Evolutionary conservation across 768 basidiomycete species (phyloP), one percentile per base, ranked within the genome.

Genomic region (Psilocybe cyanescens): DNA sequence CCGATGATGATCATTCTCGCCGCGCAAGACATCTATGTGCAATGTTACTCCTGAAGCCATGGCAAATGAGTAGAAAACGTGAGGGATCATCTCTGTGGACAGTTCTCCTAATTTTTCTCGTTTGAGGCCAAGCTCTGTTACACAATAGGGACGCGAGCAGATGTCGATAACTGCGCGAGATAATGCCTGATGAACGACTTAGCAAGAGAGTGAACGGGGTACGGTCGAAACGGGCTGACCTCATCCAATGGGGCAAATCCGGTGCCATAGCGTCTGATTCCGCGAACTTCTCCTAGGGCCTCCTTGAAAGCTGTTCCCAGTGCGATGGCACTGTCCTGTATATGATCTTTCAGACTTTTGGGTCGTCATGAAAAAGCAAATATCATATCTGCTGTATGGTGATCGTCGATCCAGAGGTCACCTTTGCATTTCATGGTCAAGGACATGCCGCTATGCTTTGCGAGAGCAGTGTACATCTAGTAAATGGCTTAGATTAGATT

Each of bases 1-100:
- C 97, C 92, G 88, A 76, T 99, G 97, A 74, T 99, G 97, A 71
- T 99, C 97, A 76, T 99, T 99, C 68, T 94, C 90, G 45, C 97
- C 97, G 35, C 95, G 84, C 46, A 99, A 80, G 46, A 94, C 95
- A 70, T 99, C 97, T 54, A 99, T 84, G 70, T 99, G 97, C 50
- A 99, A 80, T 2, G 97, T 99, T 19, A 89, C 90, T 6, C 96
- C 96, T 1, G 97, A 92, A 0, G 94, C 94, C 64, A 95, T 95
- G n/a, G 97, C 93, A 71, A 99, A 99, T 3, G 95, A 97, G 78
- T 97, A 91, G 75, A 99, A 94, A 57, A 99, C 84, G 73, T 99
- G 97, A 33, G 97, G 94, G 57, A 99, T 89, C 96, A 99, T 98
- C 79, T 99, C 97, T 6, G 94, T 94, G 28, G 94, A 95, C 54